phyloP scores from a whole-genome alignment of 1,139 yeast species.

The Yarrowia galli region DNA sequence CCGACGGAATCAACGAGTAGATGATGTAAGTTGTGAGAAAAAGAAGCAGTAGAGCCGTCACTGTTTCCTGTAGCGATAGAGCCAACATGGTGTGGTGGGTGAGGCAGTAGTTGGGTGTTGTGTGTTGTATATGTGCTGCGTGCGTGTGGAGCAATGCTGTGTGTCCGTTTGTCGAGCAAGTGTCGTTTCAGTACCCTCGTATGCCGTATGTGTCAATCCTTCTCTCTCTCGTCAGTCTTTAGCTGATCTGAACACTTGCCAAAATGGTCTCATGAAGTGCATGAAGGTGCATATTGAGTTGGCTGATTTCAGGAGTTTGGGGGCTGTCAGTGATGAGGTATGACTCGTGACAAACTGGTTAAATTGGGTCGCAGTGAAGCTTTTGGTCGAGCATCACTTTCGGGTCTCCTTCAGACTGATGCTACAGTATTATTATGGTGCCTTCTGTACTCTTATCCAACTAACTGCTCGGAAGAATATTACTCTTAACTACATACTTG shows the following conservation, averaged over 20 bases:
- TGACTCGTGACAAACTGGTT: no score
- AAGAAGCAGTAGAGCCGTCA: conserved; percentile 44
- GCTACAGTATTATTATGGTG: no score
- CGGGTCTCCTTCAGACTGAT: no score
- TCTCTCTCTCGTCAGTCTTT: background rate
- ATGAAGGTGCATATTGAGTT: conserved; percentile 16
- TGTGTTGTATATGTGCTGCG: background rate
- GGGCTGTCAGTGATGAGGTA: background rate
- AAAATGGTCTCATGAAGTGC: conserved; percentile 12
- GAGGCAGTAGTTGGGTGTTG: background rate
- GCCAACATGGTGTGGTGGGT: background rate
- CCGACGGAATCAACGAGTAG: conserved; percentile 48
- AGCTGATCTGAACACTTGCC: background rate
- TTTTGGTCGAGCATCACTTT: no score
- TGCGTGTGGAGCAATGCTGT: background rate
- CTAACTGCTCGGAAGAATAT: no score
- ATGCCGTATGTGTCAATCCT: no score
- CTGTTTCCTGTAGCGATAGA: conserved; percentile 41
- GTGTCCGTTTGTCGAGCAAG: background rate
- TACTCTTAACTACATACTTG: no score
- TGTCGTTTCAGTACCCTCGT: background rate
- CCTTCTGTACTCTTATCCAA: no score
- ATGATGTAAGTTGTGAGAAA: conserved; percentile 43
- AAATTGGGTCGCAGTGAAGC: no score
- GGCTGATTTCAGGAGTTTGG: background rate